phyloP scores from a whole-genome alignment of 345 rosid species.

The Syzygium jambos region DNA sequence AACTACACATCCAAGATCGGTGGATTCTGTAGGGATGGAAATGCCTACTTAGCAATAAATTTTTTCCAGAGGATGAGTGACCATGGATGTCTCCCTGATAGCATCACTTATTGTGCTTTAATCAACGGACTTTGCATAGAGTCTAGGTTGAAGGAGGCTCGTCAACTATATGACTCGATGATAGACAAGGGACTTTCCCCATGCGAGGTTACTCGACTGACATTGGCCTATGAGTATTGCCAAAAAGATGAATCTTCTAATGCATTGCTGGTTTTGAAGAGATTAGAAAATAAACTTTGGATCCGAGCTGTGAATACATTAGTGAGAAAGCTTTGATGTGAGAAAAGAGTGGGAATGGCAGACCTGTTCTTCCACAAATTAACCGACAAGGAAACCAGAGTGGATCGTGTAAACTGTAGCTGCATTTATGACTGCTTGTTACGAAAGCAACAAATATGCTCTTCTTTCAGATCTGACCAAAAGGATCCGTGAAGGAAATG shows the following conservation, averaged over 20 bases:
- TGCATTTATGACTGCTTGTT: slow-evolving; percentile 69
- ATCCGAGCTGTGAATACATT: slow-evolving; percentile 64
- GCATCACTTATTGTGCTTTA: slow-evolving; percentile 67
- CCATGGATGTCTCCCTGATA: slow-evolving; percentile 57
- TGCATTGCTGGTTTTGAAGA: slow-evolving; percentile 70
- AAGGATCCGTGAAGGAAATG: slow-evolving; percentile 27
- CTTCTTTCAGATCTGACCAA: slow-evolving; percentile 61
- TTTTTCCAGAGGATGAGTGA: slow-evolving; percentile 53
- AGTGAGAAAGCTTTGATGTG: slow-evolving; percentile 75
- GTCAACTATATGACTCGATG: slow-evolving; percentile 61
- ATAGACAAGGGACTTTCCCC: slow-evolving; percentile 62
- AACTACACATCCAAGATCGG: slow-evolving; percentile 81
- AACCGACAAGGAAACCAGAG: slow-evolving; percentile 39
- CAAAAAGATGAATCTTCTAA: slow-evolving; percentile 63
- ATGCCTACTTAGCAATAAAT: slow-evolving; percentile 35
- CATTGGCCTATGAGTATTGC: slow-evolving; percentile 80
- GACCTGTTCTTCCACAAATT: slow-evolving; percentile 67
- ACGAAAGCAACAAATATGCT: slow-evolving; percentile 62
- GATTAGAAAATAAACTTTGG: slow-evolving; percentile 67
- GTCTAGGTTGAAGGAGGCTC: slow-evolving; percentile 67
- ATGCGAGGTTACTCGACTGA: slow-evolving; percentile 73
- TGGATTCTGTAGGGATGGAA: slow-evolving; percentile 57
- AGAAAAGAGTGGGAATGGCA: slow-evolving; percentile 74
- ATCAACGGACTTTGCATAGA: slow-evolving; percentile 82
- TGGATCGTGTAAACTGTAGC: slow-evolving; percentile 56